Evolutionary conservation across 805 yeast species (phyloP), one percentile per base, ranked within the genome.

Genomic region (Candida hungchunana): DNA sequence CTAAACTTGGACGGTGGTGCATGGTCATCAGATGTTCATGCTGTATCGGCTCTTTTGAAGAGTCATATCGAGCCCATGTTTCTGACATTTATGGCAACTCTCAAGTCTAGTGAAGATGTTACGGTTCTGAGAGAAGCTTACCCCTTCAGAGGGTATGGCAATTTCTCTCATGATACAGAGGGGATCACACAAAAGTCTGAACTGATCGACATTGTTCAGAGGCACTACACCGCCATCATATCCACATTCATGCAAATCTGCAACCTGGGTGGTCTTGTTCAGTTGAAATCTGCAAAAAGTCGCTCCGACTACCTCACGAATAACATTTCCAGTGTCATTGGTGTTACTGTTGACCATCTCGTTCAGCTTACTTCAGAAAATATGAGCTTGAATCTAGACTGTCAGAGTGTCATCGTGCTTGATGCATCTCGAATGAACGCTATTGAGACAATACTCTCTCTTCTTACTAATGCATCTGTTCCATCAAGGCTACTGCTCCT

Each of bases 21-120:
- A 0, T 62, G 60, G 47, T 68, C 66, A 3, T 61, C 59, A 27
- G 60, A 64, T 20, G 47, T 62, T 11, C 59, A 55, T n/a, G 55
- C 68, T 4, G 67, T 71, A 0, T 38, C 33, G 6, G 48, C 44
- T 17, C 64, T 69, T 34, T 63, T 39, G 43, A 40, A 39, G 7
- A 44, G 47, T 6, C 44, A 56, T 23, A 40, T 67, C 6, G 12
- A 28, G 9, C 31, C 37, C 1, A 30, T 7, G 10, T 30, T 4
- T 2, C 16, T 9, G 32, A 25, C 8, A 26, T 13, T n/a, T n/a
- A n/a, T n/a, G n/a, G n/a, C n/a, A n/a, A n/a, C n/a, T n/a, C n/a
- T n/a, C n/a, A n/a, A n/a, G n/a, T n/a, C n/a, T n/a, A n/a, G n/a
- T n/a, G n/a, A n/a, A n/a, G n/a, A n/a, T n/a, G n/a, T n/a, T n/a